These are phyloP conservation scores for Ophiostoma pallidulum DNA, from an alignment of 2,329 filamentous ascomycete genomes.

Conservation along the genomic window DNA sequence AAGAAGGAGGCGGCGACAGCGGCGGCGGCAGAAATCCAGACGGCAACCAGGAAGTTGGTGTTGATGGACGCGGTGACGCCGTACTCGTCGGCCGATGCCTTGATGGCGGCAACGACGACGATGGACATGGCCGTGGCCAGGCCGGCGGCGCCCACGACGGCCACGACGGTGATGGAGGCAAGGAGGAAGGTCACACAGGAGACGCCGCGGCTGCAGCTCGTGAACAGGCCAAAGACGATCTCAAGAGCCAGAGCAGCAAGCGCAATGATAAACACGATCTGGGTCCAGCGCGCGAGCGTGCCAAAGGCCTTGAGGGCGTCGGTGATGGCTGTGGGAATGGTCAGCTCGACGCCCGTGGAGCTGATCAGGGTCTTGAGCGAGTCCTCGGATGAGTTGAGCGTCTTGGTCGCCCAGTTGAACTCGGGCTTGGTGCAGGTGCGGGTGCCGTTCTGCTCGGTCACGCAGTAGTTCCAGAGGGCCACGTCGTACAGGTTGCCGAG, in stretches of 20 bases:
- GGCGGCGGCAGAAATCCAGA: conserved; percentile 75
- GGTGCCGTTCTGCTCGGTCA: conserved; percentile 44
- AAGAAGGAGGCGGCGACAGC: conserved; percentile 69
- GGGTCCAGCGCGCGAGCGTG: conserved; percentile 69
- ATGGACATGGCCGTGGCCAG: conserved; percentile 67
- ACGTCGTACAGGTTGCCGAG: conserved; percentile 73
- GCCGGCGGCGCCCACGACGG: conserved; percentile 53
- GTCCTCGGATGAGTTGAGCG: conserved; percentile 52
- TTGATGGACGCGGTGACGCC: conserved; percentile 60
- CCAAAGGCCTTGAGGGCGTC: conserved; percentile 64
- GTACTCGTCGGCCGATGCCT: conserved; percentile 59
- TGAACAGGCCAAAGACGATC: conserved; percentile 69
- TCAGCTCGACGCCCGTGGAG: conserved; percentile 43
- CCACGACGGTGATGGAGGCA: conserved; percentile 48
- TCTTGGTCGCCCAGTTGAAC: conserved; percentile 68
- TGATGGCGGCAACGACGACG: conserved; percentile 59
- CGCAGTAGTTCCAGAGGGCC: conserved; percentile 82
- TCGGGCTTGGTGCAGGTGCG: conserved; percentile 60
- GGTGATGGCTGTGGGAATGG: conserved; percentile 58
- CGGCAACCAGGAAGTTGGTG: conserved; percentile 56
- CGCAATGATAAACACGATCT: conserved; percentile 69
- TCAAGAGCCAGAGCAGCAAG: conserved; percentile 60
- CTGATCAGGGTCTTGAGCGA: conserved; percentile 44
- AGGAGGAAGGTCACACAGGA: conserved; percentile 76
- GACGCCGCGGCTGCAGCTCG: conserved; percentile 72